Base-by-base conservation (phyloP, 2,329 filamentous ascomycete genomes). In the Penicillium palitans region DNA sequence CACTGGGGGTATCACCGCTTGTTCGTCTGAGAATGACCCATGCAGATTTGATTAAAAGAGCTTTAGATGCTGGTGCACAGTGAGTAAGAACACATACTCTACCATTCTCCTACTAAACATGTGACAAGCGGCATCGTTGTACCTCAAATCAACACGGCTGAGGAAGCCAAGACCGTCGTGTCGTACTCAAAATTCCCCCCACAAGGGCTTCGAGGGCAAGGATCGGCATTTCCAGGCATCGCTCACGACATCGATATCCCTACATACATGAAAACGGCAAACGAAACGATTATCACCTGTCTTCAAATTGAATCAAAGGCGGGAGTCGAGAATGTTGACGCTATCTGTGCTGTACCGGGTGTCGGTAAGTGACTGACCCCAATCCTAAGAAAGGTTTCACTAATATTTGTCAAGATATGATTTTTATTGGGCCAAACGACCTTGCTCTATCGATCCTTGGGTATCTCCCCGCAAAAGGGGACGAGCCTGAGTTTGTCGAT, bases 401-500 rank as follows among this genome's bases (percentile, higher is more conserved):
- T 39, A 39, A 39, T 39, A 2, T 2, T 2, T 2, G 17, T 2
- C 2, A 27, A 62, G 60, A 76, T 59, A 48, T 72, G 41, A 42
- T 76, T 35, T 73, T 76, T 39, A 72, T 76, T 19, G 74, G 72
- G 3, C 67, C 67, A 1, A 68, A 68, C 40, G 67, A 68, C 37
- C 64, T 68, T 29, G 68, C 84, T 67, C 72, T 72, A 47, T 74
- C 75, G 53, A 83, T 87, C 0, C 83, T 90, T 45, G 78, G 87
- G 15, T 78, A 87, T 61, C 83, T 83, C 1, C 81, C 81, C 33
- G 82, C 88, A 65, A 73, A 68, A 25, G 78, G 78, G 0, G 74
- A 80, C 44, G 79, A 84, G 61, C 80, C 81, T 0, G 81, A 86
- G 58, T 79, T 90, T 60, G 76, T 83, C 25, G 76, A 77, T 24